Conservation (phyloP, 225 moss, liverwort and hornwort genomes). For the Physcomitrium patens region DNA sequence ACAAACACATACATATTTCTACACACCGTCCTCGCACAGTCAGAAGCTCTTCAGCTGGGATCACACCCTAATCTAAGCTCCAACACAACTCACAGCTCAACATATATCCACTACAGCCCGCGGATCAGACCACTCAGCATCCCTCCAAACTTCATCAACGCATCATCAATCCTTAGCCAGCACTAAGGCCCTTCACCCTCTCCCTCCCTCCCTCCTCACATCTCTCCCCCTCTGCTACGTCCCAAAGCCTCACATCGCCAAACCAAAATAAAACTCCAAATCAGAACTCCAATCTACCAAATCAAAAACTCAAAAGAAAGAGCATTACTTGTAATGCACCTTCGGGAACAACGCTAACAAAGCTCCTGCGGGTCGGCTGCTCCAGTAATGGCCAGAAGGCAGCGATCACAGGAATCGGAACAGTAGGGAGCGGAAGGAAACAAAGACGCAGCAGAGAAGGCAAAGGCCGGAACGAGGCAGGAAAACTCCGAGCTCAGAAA, state of each 20-base stretch:
- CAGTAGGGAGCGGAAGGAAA: not conserved
- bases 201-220: not conserved
- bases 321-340: not conserved
- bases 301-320: constrained; percentile 17
- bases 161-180: not conserved
- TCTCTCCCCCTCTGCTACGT: not conserved
- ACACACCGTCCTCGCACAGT: not conserved
- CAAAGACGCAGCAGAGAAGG: not conserved
- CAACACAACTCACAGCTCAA: constrained; percentile 20
- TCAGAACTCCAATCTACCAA: constrained; percentile 17
- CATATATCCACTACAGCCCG: not conserved
- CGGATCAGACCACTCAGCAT: constrained; percentile 34
- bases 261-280: not conserved
- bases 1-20: not conserved
- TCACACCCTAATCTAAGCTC: constrained; percentile 27
- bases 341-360: too few species aligned
- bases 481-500: constrained; percentile 31
- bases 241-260: constrained; percentile 24
- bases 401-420: constrained; percentile 14
- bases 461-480: not conserved
- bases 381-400: not conserved
- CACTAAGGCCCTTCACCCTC: not conserved
- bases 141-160: not conserved
- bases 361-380: too few species aligned
- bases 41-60: not conserved